Conservation (phyloP, 257 asterid genomes). For the Solanum ahanhuiri region DNA sequence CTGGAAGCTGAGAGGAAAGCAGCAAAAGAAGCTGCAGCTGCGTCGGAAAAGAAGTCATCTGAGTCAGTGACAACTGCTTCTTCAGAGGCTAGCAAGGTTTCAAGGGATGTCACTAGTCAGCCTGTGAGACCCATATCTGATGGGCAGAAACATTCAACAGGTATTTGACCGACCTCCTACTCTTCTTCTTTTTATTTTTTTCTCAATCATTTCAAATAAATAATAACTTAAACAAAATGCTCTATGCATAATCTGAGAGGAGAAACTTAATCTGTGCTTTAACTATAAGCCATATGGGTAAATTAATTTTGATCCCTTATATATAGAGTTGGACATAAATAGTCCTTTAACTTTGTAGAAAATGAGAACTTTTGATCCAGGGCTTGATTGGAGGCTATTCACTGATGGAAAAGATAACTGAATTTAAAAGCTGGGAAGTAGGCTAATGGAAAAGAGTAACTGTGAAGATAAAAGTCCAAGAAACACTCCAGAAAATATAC, state of each 20-base stretch:
- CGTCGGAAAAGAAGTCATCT: conserved; percentile 31
- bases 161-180: conserved; percentile 11
- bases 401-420: background rate
- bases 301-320: background rate
- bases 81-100: conserved; percentile 10
- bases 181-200: background rate
- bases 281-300: background rate
- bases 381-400: background rate
- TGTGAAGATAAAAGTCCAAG: background rate
- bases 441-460: background rate
- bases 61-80: conserved; percentile 19
- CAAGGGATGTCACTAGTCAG: conserved; percentile 14
- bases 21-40: conserved; percentile 65
- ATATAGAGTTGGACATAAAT: background rate
- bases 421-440: background rate
- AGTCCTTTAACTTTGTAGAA: background rate
- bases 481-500: background rate
- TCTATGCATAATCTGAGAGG: background rate
- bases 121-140: conserved; percentile 15
- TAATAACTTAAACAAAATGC: background rate
- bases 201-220: background rate
- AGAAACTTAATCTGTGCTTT: background rate
- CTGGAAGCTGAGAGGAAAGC: conserved; percentile 53
- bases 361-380: background rate
- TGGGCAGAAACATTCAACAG: conserved; percentile 30